phyloP scores from a whole-genome alignment of 2,329 filamentous ascomycete species.

The Penicillium frequentans region DNA sequence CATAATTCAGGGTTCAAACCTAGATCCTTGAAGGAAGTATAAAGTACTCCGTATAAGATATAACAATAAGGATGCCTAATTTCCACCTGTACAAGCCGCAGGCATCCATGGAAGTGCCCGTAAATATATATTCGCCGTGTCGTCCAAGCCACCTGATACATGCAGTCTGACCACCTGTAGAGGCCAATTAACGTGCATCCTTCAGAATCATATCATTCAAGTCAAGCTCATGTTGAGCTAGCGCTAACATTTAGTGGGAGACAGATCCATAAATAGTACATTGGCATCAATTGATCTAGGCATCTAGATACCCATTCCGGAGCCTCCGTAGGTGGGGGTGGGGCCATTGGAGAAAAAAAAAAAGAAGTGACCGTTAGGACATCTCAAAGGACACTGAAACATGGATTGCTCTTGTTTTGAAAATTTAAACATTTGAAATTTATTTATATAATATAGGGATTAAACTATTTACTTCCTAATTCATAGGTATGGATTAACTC shows the following conservation, averaged over 20 bases:
- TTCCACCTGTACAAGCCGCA: neutral
- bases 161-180: neutral
- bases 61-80: neutral
- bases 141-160: neutral
- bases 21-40: neutral
- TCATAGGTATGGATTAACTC: neutral
- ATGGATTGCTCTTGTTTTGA: neutral
- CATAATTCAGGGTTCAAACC: neutral
- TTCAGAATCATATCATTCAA: neutral
- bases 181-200: neutral
- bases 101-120: neutral
- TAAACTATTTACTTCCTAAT: constrained; percentile 1
- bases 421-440: neutral
- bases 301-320: neutral
- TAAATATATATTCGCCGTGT: neutral
- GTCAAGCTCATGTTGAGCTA: neutral
- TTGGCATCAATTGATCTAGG: neutral
- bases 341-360: neutral
- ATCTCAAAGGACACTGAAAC: too few species aligned
- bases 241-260: neutral
- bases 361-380: too few species aligned
- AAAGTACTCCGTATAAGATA: neutral
- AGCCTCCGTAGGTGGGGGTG: neutral
- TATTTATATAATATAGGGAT: constrained; percentile 7
- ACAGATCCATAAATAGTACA: neutral